Base-by-base conservation (phyloP, 1,284 basidiomycete genomes). In the Vanrija sp. region DNA sequence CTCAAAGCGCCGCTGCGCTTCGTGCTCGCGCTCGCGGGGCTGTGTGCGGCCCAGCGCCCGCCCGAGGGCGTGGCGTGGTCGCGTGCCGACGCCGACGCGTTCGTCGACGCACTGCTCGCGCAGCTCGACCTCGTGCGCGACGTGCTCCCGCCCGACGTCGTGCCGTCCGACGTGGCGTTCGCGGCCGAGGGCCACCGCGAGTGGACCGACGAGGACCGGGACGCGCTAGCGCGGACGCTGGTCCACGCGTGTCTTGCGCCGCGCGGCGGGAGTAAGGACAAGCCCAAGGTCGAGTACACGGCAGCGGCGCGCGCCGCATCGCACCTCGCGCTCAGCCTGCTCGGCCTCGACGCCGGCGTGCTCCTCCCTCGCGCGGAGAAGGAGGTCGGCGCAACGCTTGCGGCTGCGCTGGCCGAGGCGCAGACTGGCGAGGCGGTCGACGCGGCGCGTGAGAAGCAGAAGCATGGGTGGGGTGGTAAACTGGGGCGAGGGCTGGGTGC, bases 401-500 rank as follows among this genome's bases (percentile, higher is more conserved):
- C 75, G 62, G 64, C 72, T 3, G 72, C 78, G 14, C 65, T 80
- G 46, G 63, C 67, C 46, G 62, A 63, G 12, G 61, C 60, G 10
- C 55, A 57, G 6, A 57, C 55, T 9, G 52, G 61, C 14, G 54
- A 58, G 21, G 59, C 58, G 9, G 76, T 78, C 15, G 77, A 79
- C 46, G 65, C 63, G 16, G 68, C 76, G 1, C 61, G 74, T 26
- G 67, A 70, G 44, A 69, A 69, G 38, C 72, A 77, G 47, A 70
- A 73, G 34, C 68, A 80, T 43, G 78, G 78, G 3, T 79, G 77
- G 77, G 78, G 78, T 29, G 78, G 79, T 6, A 68, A 74, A 29
- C 65, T 76, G 15, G 78, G 78, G 0, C 57, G 79, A 25, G 72
- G 74, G 60, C 69, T 78, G 0, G 70, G 69, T 66, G 49, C 47